Conservation (phyloP, 2,329 filamentous ascomycete genomes). For the Xylariaceae sp. region DNA sequence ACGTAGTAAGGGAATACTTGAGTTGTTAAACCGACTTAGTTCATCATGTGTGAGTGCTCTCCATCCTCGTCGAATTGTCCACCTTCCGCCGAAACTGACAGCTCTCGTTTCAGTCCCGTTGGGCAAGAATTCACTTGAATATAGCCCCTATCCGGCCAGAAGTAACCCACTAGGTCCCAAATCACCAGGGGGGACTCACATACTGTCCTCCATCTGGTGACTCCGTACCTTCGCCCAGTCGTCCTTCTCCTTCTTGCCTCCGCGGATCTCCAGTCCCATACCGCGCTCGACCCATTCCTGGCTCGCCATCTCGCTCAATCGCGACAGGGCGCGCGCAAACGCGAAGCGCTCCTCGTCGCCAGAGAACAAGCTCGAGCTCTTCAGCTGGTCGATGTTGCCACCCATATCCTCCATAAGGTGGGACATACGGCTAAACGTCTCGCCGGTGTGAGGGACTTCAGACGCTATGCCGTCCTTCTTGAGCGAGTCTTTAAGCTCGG, state of each 20-base stretch:
- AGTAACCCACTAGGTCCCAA: background rate
- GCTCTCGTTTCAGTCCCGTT: background rate
- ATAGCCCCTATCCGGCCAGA: background rate
- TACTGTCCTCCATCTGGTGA: slow-evolving; percentile 62
- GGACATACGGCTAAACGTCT: slow-evolving; percentile 62
- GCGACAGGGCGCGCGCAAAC: slow-evolving; percentile 80
- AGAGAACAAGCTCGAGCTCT: slow-evolving; percentile 79
- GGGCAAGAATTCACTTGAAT: background rate
- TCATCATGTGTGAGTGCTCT: background rate
- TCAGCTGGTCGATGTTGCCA: slow-evolving; percentile 76
- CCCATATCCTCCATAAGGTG: slow-evolving; percentile 84
- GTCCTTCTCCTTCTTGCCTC: slow-evolving; percentile 61
- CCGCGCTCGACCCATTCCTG: slow-evolving; percentile 90
- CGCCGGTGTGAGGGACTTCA: slow-evolving; percentile 34
- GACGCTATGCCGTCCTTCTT: slow-evolving; percentile 41
- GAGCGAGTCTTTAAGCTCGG: slow-evolving; percentile 60
- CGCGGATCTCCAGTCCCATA: slow-evolving; percentile 58
- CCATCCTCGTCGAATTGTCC: background rate
- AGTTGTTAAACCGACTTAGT: background rate
- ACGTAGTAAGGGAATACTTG: background rate
- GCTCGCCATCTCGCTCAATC: slow-evolving; percentile 88
- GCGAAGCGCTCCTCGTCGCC: slow-evolving; percentile 97
- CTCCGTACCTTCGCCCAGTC: slow-evolving; percentile 61
- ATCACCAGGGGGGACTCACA: slow-evolving; percentile 38
- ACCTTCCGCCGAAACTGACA: background rate